A percentile compares a stretch with the other conserved stretches of the same genome.
phyloP scores from a whole-genome alignment of 1,139 yeast species.

The Pichia kudriavzevii region DNA sequence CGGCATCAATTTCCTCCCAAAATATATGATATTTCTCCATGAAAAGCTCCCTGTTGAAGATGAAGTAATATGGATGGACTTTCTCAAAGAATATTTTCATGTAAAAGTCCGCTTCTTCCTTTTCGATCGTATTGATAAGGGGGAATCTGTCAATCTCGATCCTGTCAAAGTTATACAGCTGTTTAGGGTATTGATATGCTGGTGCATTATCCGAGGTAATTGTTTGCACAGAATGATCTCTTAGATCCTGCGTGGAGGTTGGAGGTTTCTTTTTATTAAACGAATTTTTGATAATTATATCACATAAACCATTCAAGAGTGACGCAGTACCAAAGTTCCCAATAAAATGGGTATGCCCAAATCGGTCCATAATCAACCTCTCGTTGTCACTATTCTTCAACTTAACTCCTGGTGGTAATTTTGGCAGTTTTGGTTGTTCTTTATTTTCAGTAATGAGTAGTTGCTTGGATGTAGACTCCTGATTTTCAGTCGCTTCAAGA shows the following conservation, averaged over 20 bases:
- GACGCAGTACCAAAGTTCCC: constrained; percentile 38
- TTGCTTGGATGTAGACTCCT: not conserved
- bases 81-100: constrained; percentile 32
- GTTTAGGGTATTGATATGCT: constrained; percentile 28
- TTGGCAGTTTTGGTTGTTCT: constrained; percentile 3
- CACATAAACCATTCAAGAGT: constrained; percentile 33
- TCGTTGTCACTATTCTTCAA: constrained; percentile 26
- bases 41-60: constrained; percentile 31
- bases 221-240: constrained; percentile 27
- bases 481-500: too few relatives aligned
- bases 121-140: constrained; percentile 26
- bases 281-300: constrained; percentile 32
- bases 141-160: constrained; percentile 30
- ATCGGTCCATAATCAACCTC: constrained; percentile 32
- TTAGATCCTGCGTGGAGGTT: constrained; percentile 27
- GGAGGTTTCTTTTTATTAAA: constrained; percentile 26
- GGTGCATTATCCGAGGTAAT: constrained; percentile 29
- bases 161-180: constrained; percentile 25
- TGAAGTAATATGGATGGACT: constrained; percentile 36
- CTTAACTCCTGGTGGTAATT: constrained; percentile 18
- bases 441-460: not conserved
- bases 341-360: constrained; percentile 36
- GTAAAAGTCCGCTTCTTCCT: constrained; percentile 30
- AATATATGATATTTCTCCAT: constrained; percentile 28
- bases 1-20: constrained; percentile 28